Conservation (phyloP, 2,329 filamentous ascomycete genomes). For the Teratosphaeria destructans region DNA sequence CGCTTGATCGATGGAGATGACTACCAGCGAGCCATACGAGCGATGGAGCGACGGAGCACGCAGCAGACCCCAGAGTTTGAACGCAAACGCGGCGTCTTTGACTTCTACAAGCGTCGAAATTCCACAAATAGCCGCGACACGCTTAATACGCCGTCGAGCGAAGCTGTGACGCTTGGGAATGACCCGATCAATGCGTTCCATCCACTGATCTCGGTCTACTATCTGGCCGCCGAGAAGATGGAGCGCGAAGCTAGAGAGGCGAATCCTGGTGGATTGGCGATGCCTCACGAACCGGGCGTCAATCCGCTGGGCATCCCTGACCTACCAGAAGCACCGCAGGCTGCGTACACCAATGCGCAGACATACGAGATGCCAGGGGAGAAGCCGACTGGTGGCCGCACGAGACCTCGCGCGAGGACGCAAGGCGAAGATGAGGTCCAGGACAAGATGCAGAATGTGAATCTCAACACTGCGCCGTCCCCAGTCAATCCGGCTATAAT, state of each 20-base stretch:
- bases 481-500: constrained; percentile 33
- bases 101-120: constrained; percentile 92
- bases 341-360: constrained; percentile 77
- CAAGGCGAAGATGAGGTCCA: constrained; percentile 88
- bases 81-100: constrained; percentile 87
- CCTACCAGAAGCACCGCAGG: constrained; percentile 62
- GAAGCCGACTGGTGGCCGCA: constrained; percentile 71
- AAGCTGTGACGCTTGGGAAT: constrained; percentile 68
- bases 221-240: constrained; percentile 88
- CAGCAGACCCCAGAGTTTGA: constrained; percentile 52
- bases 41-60: constrained; percentile 57
- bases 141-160: constrained; percentile 68
- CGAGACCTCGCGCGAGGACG: constrained; percentile 76
- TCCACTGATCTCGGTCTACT: constrained; percentile 87
- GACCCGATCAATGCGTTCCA: constrained; percentile 92
- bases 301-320: constrained; percentile 54
- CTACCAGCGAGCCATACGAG: constrained; percentile 73
- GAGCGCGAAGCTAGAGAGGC: constrained; percentile 59
- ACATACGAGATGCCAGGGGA: constrained; percentile 84
- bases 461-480: constrained; percentile 45
- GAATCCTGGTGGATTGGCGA: constrained; percentile 48
- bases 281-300: constrained; percentile 48
- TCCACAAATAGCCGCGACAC: constrained; percentile 85
- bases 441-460: constrained; percentile 59
- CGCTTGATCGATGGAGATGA: constrained; percentile 88